Evolutionary conservation across 495 filamentous ascomycete species (phyloP).

Genomic region (Penicillium simplicissimum): DNA sequence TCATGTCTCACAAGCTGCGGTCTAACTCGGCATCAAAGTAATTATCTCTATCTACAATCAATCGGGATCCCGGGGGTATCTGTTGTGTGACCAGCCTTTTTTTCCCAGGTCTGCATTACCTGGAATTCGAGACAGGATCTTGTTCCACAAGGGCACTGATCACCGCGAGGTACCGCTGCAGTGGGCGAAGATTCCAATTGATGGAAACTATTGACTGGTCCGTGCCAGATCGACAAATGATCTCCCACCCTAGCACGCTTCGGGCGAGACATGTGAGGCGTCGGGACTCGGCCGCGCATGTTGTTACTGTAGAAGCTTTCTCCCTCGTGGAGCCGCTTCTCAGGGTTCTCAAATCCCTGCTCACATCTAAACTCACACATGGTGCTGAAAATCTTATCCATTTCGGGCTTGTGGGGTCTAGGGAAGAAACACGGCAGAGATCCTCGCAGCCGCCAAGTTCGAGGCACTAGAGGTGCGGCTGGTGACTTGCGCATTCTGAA

Average conservation of each 20-base stretch:
- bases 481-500: conserved; percentile 5
- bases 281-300: conserved; percentile 1
- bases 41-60: neutral
- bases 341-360: conserved; percentile 5
- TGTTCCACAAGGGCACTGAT: neutral
- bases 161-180: conserved; percentile 2
- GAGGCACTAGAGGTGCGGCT: conserved; percentile 11
- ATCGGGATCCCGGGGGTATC: neutral
- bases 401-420: neutral
- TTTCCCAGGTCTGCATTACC: neutral
- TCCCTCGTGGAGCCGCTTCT: conserved; percentile 18
- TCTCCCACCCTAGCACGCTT: conserved; percentile 13
- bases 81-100: neutral
- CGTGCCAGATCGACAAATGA: conserved; percentile 26
- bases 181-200: neutral
- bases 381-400: conserved; percentile 7
- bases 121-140: neutral
- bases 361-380: conserved; percentile 13
- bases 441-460: neutral
- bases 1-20: conserved; percentile 7
- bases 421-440: neutral
- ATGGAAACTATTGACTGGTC: conserved; percentile 24
- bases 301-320: conserved; percentile 20
- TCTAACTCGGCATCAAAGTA: neutral
- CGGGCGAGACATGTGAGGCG: conserved; percentile 4